phyloP scores from a whole-genome alignment of 2,329 filamentous ascomycete genomes.

The Lachnellula occidentalis region DNA sequence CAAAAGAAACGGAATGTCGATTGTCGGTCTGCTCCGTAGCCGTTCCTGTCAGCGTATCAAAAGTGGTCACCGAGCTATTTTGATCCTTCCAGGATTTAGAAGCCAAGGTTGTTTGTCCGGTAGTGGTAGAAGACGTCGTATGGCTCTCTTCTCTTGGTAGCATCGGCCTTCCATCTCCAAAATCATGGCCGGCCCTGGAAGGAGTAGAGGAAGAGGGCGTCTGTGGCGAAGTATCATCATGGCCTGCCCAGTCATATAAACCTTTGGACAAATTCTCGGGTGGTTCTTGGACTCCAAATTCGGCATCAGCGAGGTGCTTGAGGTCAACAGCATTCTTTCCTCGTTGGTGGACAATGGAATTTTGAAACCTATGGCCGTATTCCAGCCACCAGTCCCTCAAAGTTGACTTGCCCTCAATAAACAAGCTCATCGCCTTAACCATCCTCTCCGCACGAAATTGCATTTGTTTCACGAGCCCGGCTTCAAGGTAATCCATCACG shows the following conservation, averaged over 20 bases:
- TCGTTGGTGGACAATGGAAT: constrained; percentile 6
- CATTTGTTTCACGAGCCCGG: constrained; percentile 45
- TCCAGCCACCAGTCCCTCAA: constrained; percentile 29
- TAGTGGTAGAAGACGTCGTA: constrained; percentile 12
- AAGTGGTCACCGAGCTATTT: constrained; percentile 23
- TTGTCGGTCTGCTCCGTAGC: constrained; percentile 14
- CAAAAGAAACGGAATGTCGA: constrained; percentile 20
- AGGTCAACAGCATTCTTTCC: constrained; percentile 9
- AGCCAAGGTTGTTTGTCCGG: constrained; percentile 11
- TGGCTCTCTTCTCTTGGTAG: constrained; percentile 14
- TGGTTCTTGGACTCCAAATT: constrained; percentile 29
- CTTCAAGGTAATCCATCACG: constrained; percentile 57
- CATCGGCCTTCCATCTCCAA: constrained; percentile 16
- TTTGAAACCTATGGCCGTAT: constrained; percentile 20
- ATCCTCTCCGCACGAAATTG: constrained; percentile 49
- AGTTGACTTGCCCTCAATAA: constrained; percentile 46
- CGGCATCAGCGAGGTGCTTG: constrained; percentile 21
- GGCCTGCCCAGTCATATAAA: constrained; percentile 23
- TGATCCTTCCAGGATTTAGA: constrained; percentile 18
- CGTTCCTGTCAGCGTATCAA: constrained; percentile 14
- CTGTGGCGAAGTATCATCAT: constrained; percentile 12
- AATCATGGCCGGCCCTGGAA: not conserved
- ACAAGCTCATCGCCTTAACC: constrained; percentile 48
- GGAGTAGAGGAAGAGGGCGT: constrained; percentile 15
- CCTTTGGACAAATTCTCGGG: constrained; percentile 20